These are phyloP conservation scores for Acephala macrosclerotiorum DNA, from an alignment of 2,329 filamentous ascomycete genomes.

Conservation along the genomic window DNA sequence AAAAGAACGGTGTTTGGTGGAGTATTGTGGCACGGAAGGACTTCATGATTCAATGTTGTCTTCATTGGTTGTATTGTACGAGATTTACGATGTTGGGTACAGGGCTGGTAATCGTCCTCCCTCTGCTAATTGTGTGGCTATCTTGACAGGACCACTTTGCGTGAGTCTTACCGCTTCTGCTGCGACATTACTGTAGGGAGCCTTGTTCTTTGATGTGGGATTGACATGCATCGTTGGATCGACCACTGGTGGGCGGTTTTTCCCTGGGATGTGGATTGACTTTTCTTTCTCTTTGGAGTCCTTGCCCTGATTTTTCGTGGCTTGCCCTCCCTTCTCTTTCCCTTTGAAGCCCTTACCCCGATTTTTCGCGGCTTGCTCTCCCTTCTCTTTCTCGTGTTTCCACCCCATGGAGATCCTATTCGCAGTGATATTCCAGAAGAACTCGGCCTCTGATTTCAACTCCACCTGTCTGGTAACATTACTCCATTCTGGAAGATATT, in stretches of 20 bases:
- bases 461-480: background rate
- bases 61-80: background rate
- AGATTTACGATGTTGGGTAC: background rate
- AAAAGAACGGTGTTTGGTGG: too few species aligned
- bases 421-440: background rate
- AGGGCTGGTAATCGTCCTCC: background rate
- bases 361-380: too few species aligned
- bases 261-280: background rate
- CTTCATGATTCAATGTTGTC: too few species aligned
- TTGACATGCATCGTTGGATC: background rate
- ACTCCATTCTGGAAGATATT: background rate
- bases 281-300: too few species aligned
- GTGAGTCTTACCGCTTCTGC: background rate
- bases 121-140: background rate
- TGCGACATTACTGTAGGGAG: background rate
- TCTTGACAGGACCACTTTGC: slow-evolving; percentile 1
- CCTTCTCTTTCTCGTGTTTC: background rate
- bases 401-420: background rate
- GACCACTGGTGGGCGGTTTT: background rate
- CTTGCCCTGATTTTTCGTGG: too few species aligned
- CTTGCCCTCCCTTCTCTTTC: too few species aligned
- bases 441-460: background rate
- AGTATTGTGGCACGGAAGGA: too few species aligned
- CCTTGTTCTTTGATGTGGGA: background rate
- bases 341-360: too few species aligned